phyloP scores from a whole-genome alignment of 352 stramenopile species.

The Pythium brachiatum region DNA sequence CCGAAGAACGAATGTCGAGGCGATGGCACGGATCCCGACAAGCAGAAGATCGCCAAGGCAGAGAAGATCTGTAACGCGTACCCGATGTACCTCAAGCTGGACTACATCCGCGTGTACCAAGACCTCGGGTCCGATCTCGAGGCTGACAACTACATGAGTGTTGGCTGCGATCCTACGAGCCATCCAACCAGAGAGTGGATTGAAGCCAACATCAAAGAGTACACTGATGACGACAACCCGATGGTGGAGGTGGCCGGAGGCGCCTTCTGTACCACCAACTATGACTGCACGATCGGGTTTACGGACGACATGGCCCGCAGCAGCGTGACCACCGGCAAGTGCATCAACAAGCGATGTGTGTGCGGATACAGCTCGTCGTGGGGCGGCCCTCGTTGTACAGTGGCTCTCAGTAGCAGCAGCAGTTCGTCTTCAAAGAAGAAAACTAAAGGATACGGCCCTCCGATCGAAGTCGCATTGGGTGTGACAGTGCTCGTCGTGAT shows the following conservation, averaged over 20 bases:
- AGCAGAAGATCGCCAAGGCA: slow-evolving; percentile 26
- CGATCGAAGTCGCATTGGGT: background rate
- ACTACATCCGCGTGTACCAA: slow-evolving; percentile 74
- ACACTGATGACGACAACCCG: slow-evolving; percentile 46
- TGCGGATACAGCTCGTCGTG: slow-evolving; percentile 39
- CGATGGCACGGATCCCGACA: slow-evolving; percentile 13
- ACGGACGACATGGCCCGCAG: background rate
- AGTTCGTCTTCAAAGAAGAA: background rate
- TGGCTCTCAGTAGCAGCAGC: background rate
- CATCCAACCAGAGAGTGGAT: slow-evolving; percentile 67
- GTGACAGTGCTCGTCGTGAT: background rate
- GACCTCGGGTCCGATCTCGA: slow-evolving; percentile 26
- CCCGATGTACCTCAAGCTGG: slow-evolving; percentile 39
- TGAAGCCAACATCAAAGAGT: slow-evolving; percentile 52
- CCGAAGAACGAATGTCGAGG: slow-evolving; percentile 32
- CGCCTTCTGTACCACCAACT: slow-evolving; percentile 42
- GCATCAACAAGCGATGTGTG: slow-evolving; percentile 41
- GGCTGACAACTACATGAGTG: slow-evolving; percentile 29
- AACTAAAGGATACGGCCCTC: background rate
- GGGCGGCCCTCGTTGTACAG: slow-evolving; percentile 45
- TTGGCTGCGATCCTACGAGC: slow-evolving; percentile 45
- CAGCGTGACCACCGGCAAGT: slow-evolving; percentile 39
- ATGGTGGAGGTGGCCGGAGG: slow-evolving; percentile 38
- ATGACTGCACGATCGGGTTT: slow-evolving; percentile 47
- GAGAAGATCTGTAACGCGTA: slow-evolving; percentile 21